Conservation (phyloP, 352 stramenopile genomes). For the Pseudoperonospora humuli region DNA sequence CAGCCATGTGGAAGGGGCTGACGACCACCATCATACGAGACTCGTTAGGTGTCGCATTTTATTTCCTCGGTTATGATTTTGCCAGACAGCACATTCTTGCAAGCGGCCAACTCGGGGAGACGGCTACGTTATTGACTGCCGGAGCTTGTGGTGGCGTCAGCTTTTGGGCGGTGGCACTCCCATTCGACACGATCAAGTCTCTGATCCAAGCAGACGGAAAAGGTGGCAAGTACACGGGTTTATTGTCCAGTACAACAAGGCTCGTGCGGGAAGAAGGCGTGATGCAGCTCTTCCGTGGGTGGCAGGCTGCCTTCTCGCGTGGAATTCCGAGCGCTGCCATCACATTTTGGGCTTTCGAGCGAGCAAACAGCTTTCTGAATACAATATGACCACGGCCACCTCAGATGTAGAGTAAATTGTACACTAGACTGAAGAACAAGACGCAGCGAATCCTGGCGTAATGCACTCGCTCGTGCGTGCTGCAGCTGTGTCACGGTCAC, state of each 20-base stretch:
- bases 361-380: slow-evolving; percentile 46
- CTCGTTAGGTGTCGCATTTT: slow-evolving; percentile 76
- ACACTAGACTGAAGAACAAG: neutral
- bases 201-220: slow-evolving; percentile 66
- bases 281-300: slow-evolving; percentile 66
- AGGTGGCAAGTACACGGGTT: slow-evolving; percentile 33
- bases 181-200: slow-evolving; percentile 83
- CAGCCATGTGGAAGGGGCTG: slow-evolving; percentile 70
- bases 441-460: slow-evolving; percentile 9
- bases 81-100: slow-evolving; percentile 34
- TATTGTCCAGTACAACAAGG: slow-evolving; percentile 27
- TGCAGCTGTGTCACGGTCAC: slow-evolving; percentile 35
- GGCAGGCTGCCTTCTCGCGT: slow-evolving; percentile 73
- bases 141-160: slow-evolving; percentile 72
- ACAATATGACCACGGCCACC: slow-evolving; percentile 18
- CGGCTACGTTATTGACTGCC: slow-evolving; percentile 43
- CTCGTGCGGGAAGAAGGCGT: slow-evolving; percentile 50
- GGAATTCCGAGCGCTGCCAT: slow-evolving; percentile 70
- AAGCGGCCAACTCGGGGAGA: slow-evolving; percentile 30
- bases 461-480: slow-evolving; percentile 11
- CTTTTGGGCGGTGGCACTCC: slow-evolving; percentile 79
- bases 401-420: no score
- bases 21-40: slow-evolving; percentile 73
- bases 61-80: slow-evolving; percentile 82
- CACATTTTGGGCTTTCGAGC: slow-evolving; percentile 76